These are phyloP conservation scores for Cudoniella acicularis DNA, from an alignment of 495 filamentous ascomycete species.

Conservation along the genomic window DNA sequence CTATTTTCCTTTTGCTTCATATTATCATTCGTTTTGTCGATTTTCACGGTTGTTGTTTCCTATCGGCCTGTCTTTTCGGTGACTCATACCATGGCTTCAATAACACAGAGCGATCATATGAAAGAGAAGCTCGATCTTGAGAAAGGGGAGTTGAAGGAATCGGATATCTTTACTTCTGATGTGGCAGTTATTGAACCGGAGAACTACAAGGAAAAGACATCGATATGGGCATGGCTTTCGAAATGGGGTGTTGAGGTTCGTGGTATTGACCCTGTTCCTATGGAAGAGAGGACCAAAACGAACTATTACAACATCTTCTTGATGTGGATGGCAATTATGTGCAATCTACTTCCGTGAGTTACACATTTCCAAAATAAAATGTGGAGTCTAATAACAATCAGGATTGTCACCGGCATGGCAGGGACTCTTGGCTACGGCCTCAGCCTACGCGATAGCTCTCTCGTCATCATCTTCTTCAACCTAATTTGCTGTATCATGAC, in stretches of 20 bases:
- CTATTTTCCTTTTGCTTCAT: too few species aligned
- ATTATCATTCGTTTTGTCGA: too few species aligned
- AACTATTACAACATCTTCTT: conserved; percentile 45
- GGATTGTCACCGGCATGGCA: conserved; percentile 55
- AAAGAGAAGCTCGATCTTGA: too few species aligned
- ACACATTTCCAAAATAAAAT: neutral
- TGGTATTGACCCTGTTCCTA: conserved; percentile 47
- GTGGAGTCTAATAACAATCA: conserved; percentile 14
- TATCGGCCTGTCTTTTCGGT: too few species aligned
- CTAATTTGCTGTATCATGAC: conserved; percentile 20
- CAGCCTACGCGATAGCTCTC: conserved; percentile 39
- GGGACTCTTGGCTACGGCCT: conserved; percentile 45
- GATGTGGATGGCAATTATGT: conserved; percentile 41
- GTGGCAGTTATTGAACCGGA: neutral
- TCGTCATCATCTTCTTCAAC: conserved; percentile 55
- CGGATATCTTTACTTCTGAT: neutral
- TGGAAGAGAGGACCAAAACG: conserved; percentile 46
- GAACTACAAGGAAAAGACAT: neutral
- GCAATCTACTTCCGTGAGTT: conserved; percentile 38
- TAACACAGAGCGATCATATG: too few species aligned
- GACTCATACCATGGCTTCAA: too few species aligned
- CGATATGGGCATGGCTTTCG: neutral
- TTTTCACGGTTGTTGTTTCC: too few species aligned
- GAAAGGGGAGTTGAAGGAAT: neutral
- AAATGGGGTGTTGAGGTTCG: conserved; percentile 35